Evolutionary conservation across 2,329 filamentous ascomycete genomes (phyloP).

Genomic region (Colletotrichum tabaci): DNA sequence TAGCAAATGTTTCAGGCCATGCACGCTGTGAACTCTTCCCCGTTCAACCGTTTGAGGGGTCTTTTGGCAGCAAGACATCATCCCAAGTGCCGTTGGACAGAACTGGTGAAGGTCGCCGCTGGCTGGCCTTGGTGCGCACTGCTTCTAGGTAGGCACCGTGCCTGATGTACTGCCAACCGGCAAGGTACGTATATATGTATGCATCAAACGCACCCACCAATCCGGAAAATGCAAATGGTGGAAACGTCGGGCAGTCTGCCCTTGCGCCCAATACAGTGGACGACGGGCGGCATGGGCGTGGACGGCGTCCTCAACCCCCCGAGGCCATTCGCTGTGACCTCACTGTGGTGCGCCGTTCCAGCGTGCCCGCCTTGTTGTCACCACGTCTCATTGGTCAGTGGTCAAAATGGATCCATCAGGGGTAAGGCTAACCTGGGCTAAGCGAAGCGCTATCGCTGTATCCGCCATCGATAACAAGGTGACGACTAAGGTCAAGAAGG

Average conservation of each 20-base stretch:
- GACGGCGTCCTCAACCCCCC: conserved; percentile 34
- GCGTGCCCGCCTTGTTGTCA: conserved; percentile 15
- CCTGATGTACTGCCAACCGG: no score
- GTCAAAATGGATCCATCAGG: conserved; percentile 16
- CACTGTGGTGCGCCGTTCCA: conserved; percentile 40
- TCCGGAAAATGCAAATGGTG: conserved; percentile 25
- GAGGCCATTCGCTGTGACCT: conserved; percentile 37
- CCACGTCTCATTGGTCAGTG: conserved; percentile 2
- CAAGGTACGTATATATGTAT: background rate
- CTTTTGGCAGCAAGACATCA: conserved; percentile 27
- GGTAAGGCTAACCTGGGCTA: conserved; percentile 38
- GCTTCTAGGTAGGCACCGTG: no score
- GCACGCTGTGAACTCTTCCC: conserved; percentile 24
- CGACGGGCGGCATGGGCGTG: conserved; percentile 23
- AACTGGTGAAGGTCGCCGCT: background rate
- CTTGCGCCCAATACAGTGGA: conserved; percentile 29
- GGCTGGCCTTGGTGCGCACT: background rate
- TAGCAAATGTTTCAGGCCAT: conserved; percentile 36
- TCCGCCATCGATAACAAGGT: conserved; percentile 42
- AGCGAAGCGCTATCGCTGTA: conserved; percentile 44
- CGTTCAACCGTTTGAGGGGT: conserved; percentile 28
- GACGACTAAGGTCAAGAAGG: conserved; percentile 42
- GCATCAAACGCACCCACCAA: conserved; percentile 13
- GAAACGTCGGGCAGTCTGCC: conserved; percentile 8
- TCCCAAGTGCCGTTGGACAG: conserved; percentile 20